Base-by-base conservation (phyloP, 148 eudicot genomes). In the Rhododendron williamsianum region DNA sequence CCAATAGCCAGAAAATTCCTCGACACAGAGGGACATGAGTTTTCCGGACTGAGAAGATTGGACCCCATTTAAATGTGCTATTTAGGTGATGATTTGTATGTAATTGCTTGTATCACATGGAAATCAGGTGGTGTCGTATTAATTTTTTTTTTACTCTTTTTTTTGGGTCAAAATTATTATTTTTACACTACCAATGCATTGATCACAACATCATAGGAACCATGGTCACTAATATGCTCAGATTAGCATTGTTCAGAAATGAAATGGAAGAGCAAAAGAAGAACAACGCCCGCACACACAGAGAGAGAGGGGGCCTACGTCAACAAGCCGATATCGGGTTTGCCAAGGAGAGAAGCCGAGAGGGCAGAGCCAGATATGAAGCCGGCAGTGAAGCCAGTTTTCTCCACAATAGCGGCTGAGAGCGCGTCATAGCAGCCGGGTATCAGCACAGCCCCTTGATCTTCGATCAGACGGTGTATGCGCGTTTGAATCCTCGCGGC, bases 291-390 rank as follows among this genome's bases (percentile, higher is more conserved):
- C 19, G 2, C 19, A 5, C 19, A 0, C 19, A 0, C 0, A 25
- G 36, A 79, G 9, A 27, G 82, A 35, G 6, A 16, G 16, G 54
- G 8, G 52, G 82, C 35, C 21, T 35, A 79, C 82, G 60, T 49
- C 15, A 79, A 38, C 63, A 80, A 52, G 41, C 67, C 45, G 65
- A 80, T 51, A 7, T 80, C 82, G 41, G 82, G 65, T 52, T 52
- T 80, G 67, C 43, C 82, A 5, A 80, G 82, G 82, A 80, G 82
- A 2, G 67, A 80, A 33, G 82, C 82, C 2, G 82, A 80, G n/a
- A 80, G 82, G n/a, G 82, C 45, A 12, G 35, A 80, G 65, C 82
- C 82, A 11, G 82, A 80, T 21, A 80, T 80, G 43, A 80, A 51
- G 35, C 45, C 82, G n/a, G 67, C 82, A 45, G 23, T 27, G 45